Conservation (phyloP, 164 flowering plant species). For the Magnolia changhungtana region DNA sequence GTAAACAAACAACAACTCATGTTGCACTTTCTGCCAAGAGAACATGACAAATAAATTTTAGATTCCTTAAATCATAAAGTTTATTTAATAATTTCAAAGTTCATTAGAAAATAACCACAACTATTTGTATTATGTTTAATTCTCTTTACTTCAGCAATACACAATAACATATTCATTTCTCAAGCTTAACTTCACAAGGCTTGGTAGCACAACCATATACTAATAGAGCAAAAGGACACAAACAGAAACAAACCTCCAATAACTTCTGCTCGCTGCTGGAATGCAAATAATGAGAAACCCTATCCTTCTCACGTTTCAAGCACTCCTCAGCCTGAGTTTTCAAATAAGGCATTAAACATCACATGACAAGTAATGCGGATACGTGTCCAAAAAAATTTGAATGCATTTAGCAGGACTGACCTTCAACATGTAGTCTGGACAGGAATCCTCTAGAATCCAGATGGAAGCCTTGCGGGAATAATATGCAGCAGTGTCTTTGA, state of each 20-base stretch:
- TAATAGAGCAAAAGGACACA: neutral
- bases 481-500: slow-evolving; percentile 60
- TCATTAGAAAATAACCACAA: no score
- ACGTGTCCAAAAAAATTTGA: neutral
- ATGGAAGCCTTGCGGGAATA: slow-evolving; percentile 78
- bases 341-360: slow-evolving; percentile 7
- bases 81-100: no score
- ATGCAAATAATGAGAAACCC: slow-evolving; percentile 81
- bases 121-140: no score
- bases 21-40: slow-evolving; percentile 31
- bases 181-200: no score
- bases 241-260: slow-evolving; percentile 48
- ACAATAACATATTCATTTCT: no score
- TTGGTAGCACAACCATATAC: neutral
- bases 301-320: slow-evolving; percentile 76
- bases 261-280: slow-evolving; percentile 76
- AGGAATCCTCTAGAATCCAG: slow-evolving; percentile 85
- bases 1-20: slow-evolving; percentile 33
- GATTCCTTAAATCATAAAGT: neutral
- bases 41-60: neutral
- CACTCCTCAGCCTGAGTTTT: slow-evolving; percentile 73
- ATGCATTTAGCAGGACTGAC: slow-evolving; percentile 22
- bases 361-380: neutral
- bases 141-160: no score
- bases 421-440: slow-evolving; percentile 83